These are phyloP conservation scores for Wallemia mellicola DNA, from an alignment of 1,284 basidiomycete genomes.

Conservation along the genomic window DNA sequence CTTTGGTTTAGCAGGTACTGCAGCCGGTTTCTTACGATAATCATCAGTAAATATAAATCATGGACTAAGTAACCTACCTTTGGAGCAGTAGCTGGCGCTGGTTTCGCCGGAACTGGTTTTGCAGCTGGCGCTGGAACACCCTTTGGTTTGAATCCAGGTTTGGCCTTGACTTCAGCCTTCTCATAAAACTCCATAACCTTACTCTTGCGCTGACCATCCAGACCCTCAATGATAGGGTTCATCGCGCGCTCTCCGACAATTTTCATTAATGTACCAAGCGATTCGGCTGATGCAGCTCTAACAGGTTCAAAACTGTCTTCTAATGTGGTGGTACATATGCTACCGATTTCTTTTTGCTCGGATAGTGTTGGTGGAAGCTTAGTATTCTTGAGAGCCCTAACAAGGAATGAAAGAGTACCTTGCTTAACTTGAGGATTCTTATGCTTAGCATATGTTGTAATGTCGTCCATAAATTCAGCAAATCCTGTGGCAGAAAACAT, in stretches of 20 bases:
- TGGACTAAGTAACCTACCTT: no score
- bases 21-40: neutral
- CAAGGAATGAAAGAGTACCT: slow-evolving; percentile 64
- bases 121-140: slow-evolving; percentile 14
- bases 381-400: slow-evolving; percentile 38
- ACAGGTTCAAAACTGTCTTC: slow-evolving; percentile 77
- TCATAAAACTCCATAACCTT: slow-evolving; percentile 88
- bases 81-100: neutral
- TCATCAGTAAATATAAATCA: no score
- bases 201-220: slow-evolving; percentile 63
- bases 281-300: slow-evolving; percentile 59
- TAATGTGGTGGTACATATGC: slow-evolving; percentile 22
- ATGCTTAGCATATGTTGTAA: slow-evolving; percentile 42
- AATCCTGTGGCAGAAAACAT: slow-evolving; percentile 54
- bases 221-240: slow-evolving; percentile 53
- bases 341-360: slow-evolving; percentile 34
- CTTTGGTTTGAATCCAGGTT: slow-evolving; percentile 27
- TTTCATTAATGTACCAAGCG: slow-evolving; percentile 78
- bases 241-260: slow-evolving; percentile 84
- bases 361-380: slow-evolving; percentile 24
- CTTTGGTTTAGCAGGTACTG: neutral
- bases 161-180: slow-evolving; percentile 59
- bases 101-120: slow-evolving; percentile 14
- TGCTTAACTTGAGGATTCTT: slow-evolving; percentile 97
- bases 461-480: slow-evolving; percentile 54